Percentiles rank a stretch among this genome's conserved stretches.
phyloP scores from a whole-genome alignment of 2,329 filamentous ascomycete species.

The Phialophora macrospora region DNA sequence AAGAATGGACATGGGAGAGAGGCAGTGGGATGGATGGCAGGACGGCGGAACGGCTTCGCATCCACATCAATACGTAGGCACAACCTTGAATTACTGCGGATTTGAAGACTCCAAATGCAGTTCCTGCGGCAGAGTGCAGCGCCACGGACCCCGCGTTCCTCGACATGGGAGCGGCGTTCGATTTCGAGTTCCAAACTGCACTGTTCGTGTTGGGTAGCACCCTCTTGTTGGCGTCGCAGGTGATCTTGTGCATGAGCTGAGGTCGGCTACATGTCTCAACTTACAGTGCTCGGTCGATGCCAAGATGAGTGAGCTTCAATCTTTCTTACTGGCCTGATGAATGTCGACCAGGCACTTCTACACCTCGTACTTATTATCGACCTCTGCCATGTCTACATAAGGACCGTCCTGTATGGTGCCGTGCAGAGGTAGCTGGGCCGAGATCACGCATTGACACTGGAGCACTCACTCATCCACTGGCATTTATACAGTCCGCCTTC shows the following conservation, averaged over 20 bases:
- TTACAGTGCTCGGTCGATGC: not conserved
- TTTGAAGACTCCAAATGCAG: not conserved
- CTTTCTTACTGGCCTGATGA: not conserved
- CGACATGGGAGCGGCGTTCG: not conserved
- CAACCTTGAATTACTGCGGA: not conserved
- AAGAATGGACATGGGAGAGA: not conserved
- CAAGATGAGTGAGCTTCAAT: not conserved
- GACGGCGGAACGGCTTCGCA: not conserved
- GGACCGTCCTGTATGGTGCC: not conserved
- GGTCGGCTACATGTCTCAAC: not conserved
- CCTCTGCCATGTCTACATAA: not conserved
- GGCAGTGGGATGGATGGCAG: not conserved
- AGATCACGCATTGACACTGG: not conserved
- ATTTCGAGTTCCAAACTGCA: not conserved
- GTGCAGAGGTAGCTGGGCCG: not conserved
- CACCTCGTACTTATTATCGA: not conserved
- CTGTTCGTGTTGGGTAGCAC: too few relatives aligned
- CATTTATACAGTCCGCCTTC: too few relatives aligned
- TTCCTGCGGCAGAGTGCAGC: not conserved
- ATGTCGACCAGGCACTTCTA: not conserved
- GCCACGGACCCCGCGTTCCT: not conserved
- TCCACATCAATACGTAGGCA: too few relatives aligned
- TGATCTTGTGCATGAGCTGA: not conserved
- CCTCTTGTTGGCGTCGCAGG: too few relatives aligned
- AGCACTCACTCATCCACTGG: not conserved